Evolutionary conservation across 2,329 filamentous ascomycete genomes (phyloP), one percentile per base, ranked within the genome.

Genomic region (Cladosporium sp.): DNA sequence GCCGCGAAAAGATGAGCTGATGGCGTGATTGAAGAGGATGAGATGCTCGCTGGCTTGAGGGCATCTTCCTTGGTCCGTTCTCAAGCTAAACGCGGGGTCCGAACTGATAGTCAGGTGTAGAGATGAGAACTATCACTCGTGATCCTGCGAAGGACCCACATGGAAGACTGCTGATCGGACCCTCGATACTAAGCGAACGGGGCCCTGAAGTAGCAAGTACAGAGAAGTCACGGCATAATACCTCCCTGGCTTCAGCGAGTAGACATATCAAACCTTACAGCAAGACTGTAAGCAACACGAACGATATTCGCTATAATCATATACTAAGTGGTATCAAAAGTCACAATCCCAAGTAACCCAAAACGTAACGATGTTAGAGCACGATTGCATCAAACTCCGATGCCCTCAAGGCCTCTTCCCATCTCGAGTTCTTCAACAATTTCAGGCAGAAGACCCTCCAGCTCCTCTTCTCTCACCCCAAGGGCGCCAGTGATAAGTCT

Each of bases 401-500:
- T 55, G 23, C 50, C 69, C 65, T 52, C 68, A 63, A 62, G 58
- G 57, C 67, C 70, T 69, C 64, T 70, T 29, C 53, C 67, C 69
- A 60, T 71, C 71, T 84, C 82, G 64, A 84, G 71, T 72, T 84
- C 81, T 60, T 74, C 74, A 59, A 83, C 72, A 53, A 84, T 83
- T 65, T 84, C 82, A 1, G 81, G 81, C 71, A 84, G 69, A 79
- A 84, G 88, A 53, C 83, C 81, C 75, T 92, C 90, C 40, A 92
- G 83, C 69, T 86, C 88, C 69, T 91, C 88, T 65, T 91, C 89
- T 70, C 86, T 83, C 18, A 88, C 83, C 29, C 89, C 88, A 31
- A 93, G 80, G 66, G 90, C 91, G 67, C 85, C 85, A 66, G 86
- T 86, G 35, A 92, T 85, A 33, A 93, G 82, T 64, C 85, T 85